Conservation (phyloP, 306 rosid species). For the Cucumis cinereus region DNA sequence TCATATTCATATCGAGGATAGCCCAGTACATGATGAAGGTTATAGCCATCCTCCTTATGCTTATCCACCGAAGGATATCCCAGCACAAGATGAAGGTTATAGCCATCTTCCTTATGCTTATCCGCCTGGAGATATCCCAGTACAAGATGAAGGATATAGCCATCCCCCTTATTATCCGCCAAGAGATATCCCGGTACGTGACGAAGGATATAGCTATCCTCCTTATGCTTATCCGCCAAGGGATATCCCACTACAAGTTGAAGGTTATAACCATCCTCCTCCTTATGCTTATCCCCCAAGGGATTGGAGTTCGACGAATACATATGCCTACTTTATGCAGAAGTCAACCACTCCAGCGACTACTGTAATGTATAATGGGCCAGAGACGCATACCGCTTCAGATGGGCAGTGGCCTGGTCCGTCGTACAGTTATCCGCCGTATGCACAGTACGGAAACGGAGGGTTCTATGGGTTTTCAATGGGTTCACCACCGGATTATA, state of each 20-base stretch:
- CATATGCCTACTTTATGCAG: slow-evolving; percentile 47
- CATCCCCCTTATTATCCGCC: slow-evolving; percentile 4
- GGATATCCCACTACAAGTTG: slow-evolving; percentile 26
- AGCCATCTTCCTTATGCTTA: slow-evolving; percentile 1
- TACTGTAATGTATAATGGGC: slow-evolving; percentile 39
- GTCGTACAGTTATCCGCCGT: slow-evolving; percentile 19
- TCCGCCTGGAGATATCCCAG: slow-evolving; percentile 14
- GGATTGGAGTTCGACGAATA: slow-evolving; percentile 25
- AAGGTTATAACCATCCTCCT: neutral
- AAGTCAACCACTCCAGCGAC: slow-evolving; percentile 39
- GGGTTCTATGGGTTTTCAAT: slow-evolving; percentile 49
- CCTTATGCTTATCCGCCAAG: slow-evolving; percentile 4
- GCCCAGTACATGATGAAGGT: slow-evolving; percentile 22
- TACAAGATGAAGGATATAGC: slow-evolving; percentile 6
- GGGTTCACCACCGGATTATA: slow-evolving; percentile 27
- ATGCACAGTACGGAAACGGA: slow-evolving; percentile 21
- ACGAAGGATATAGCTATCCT: slow-evolving; percentile 2
- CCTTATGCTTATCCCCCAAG: neutral
- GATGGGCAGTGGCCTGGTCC: slow-evolving; percentile 36
- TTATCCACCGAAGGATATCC: slow-evolving; percentile 17
- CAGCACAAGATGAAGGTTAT: slow-evolving; percentile 14
- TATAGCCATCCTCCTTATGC: slow-evolving; percentile 4
- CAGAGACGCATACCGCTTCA: slow-evolving; percentile 27
- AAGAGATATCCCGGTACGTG: slow-evolving; percentile 25
- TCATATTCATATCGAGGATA: slow-evolving; percentile 44